Evolutionary conservation across 1,284 basidiomycete species (phyloP), one percentile per base, ranked within the genome.

Genomic region (Ustilago esculenta): DNA sequence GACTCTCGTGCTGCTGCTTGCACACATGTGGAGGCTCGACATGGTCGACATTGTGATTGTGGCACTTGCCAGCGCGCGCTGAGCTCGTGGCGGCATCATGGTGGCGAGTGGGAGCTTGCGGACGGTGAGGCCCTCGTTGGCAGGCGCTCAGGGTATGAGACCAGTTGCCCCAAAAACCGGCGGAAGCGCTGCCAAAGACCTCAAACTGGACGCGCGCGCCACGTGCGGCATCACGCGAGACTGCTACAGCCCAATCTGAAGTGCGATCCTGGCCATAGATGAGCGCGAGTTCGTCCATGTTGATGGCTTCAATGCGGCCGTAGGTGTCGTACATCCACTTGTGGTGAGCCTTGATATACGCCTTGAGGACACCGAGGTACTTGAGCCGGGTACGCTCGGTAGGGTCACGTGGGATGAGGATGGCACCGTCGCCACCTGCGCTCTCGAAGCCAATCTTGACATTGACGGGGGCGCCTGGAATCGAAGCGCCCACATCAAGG

Each of bases 221-320:
- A 7, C 59, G 55, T 21, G 51, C 49, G n/a, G 71, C 44, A 23
- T 73, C 71, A 9, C 55, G 39, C n/a, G 58, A 68, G 9, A 77
- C 73, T 25, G 73, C 73, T 9, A 67, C 61, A 2, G 63, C 75
- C 75, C 75, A 77, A 40, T 77, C 75, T 15, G 70, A 71, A 5
- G 73, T 71, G 8, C 69, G 61, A 43, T 75, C 71, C 47, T 73
- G 57, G 12, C 66, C 72, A 23, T 71, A 73, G 55, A 75, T 55
- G 44, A 77, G 49, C 4, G 52, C 64, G 15, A 73, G 40, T 11
- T 73, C 67, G 45, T 77, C 73, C 3, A 56, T 30, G n/a, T 65
- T 53, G 20, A 77, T 59, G 23, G 75, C 67, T 39, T 77, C 75
- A 39, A 66, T 60, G 6, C 61, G 48, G 12, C 75, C 73, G 43